Conservation (phyloP, 2,329 filamentous ascomycete genomes). For the Diplodia mutila region DNA sequence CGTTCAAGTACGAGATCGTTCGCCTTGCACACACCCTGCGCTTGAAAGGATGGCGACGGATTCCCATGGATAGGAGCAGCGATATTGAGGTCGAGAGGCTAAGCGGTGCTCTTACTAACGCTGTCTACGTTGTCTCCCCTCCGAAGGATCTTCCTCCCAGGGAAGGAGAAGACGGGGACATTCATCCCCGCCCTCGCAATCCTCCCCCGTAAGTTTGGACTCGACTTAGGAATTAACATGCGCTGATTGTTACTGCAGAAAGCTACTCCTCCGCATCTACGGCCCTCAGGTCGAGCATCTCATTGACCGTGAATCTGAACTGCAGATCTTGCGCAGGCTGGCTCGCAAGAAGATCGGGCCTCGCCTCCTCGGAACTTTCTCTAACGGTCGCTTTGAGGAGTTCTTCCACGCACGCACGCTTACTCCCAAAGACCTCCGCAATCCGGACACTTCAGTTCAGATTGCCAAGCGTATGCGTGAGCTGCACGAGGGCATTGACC, state of each 20-base stretch:
- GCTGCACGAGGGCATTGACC: slow-evolving; percentile 88
- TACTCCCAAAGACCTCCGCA: slow-evolving; percentile 74
- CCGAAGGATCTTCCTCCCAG: slow-evolving; percentile 63
- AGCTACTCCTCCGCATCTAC: slow-evolving; percentile 88
- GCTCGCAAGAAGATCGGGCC: slow-evolving; percentile 93
- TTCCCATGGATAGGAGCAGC: slow-evolving; percentile 72
- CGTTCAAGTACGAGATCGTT: slow-evolving; percentile 90
- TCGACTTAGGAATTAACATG: neutral
- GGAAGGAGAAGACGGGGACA: slow-evolving; percentile 45
- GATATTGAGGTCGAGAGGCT: slow-evolving; percentile 73
- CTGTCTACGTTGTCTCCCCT: slow-evolving; percentile 90
- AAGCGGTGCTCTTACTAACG: slow-evolving; percentile 93
- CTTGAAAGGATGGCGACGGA: slow-evolving; percentile 87
- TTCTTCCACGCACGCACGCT: slow-evolving; percentile 85
- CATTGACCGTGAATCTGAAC: slow-evolving; percentile 89
- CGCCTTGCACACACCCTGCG: slow-evolving; percentile 85
- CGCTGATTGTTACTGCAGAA: slow-evolving; percentile 50
- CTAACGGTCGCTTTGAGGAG: slow-evolving; percentile 94
- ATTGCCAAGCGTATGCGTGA: slow-evolving; percentile 98
- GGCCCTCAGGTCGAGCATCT: slow-evolving; percentile 94
- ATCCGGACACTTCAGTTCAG: slow-evolving; percentile 81
- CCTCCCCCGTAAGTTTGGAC: slow-evolving; percentile 55
- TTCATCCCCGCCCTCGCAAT: slow-evolving; percentile 43
- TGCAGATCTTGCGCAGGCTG: slow-evolving; percentile 82
- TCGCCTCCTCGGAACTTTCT: slow-evolving; percentile 85